These are phyloP conservation scores for Diaporthe humulicola DNA, from an alignment of 2,329 filamentous ascomycete genomes.

Conservation along the genomic window DNA sequence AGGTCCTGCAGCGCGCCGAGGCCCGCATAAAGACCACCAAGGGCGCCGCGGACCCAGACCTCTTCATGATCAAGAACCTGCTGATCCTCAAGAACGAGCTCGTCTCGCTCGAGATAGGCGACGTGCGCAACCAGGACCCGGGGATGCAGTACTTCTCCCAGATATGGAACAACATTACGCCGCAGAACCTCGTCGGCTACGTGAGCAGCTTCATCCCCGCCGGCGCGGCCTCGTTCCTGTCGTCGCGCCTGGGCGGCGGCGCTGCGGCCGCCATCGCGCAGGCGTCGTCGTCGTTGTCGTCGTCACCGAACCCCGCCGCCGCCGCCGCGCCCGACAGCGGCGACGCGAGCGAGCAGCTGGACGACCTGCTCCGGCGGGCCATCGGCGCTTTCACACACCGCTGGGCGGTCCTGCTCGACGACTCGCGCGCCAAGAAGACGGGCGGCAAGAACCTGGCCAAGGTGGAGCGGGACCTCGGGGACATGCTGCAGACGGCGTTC, in stretches of 20 bases:
- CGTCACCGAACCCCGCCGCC: constrained; percentile 38
- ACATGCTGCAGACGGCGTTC: constrained; percentile 69
- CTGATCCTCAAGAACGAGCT: constrained; percentile 96
- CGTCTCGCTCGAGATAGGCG: constrained; percentile 92
- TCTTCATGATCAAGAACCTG: constrained; percentile 95
- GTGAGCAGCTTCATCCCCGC: constrained; percentile 70
- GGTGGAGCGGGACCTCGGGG: constrained; percentile 69
- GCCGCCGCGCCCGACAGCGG: constrained; percentile 56
- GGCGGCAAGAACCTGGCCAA: constrained; percentile 65
- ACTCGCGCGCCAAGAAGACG: constrained; percentile 61
- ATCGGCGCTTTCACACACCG: constrained; percentile 74
- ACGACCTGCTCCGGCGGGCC: constrained; percentile 72
- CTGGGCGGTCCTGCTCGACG: constrained; percentile 66
- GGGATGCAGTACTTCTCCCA: constrained; percentile 73
- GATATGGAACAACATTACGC: constrained; percentile 74
- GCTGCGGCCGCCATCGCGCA: constrained; percentile 45
- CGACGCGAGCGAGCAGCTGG: constrained; percentile 75
- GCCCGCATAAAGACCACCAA: constrained; percentile 75
- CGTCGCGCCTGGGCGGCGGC: constrained; percentile 49
- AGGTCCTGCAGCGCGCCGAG: constrained; percentile 84
- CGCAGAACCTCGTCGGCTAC: constrained; percentile 69
- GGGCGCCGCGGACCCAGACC: constrained; percentile 77
- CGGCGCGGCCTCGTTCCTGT: constrained; percentile 63
- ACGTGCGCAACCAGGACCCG: constrained; percentile 66
- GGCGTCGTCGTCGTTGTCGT: constrained; percentile 34